These are phyloP conservation scores for Suhomyces vadensis DNA, from an alignment of 805 yeast species.

Conservation along the genomic window DNA sequence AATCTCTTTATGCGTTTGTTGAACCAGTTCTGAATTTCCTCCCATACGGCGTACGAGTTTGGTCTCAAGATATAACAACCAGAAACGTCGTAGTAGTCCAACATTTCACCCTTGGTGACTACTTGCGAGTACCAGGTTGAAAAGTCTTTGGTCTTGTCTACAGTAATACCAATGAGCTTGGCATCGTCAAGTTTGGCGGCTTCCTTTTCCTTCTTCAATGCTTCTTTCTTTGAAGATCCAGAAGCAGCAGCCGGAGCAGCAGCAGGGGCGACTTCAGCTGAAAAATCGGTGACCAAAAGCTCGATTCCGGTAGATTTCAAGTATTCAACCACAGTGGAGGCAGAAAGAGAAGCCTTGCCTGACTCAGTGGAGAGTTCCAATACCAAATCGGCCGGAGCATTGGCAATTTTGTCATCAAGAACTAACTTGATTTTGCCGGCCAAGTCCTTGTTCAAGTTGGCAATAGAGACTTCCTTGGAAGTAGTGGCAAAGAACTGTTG, in stretches of 20 bases:
- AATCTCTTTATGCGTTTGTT: constrained; percentile 75
- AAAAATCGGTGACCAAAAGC: constrained; percentile 54
- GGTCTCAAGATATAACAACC: constrained; percentile 99
- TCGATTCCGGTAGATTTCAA: constrained; percentile 54
- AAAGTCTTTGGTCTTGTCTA: constrained; percentile 87
- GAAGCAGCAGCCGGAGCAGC: constrained; percentile 22
- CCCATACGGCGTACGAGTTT: constrained; percentile 93
- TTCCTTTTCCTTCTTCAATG: constrained; percentile 37
- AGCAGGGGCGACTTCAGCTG: constrained; percentile 29
- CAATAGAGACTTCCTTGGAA: constrained; percentile 64
- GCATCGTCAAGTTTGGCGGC: constrained; percentile 75
- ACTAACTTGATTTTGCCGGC: constrained; percentile 63
- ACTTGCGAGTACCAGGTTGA: constrained; percentile 98
- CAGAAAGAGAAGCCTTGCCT: constrained; percentile 52
- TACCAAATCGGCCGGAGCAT: constrained; percentile 36
- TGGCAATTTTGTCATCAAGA: constrained; percentile 52
- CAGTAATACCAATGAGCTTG: constrained; percentile 93
- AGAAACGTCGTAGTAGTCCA: constrained; percentile 97
- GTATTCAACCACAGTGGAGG: constrained; percentile 46
- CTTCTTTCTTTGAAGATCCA: constrained; percentile 27
- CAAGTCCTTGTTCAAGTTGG: constrained; percentile 43
- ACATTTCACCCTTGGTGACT: constrained; percentile 94
- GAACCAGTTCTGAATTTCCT: constrained; percentile 85
- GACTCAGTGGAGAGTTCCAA: constrained; percentile 53
- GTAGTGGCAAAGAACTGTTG: constrained; percentile 57